These are phyloP conservation scores for Penicillium sp. DNA, from an alignment of 2,329 filamentous ascomycete species.

Conservation along the genomic window DNA sequence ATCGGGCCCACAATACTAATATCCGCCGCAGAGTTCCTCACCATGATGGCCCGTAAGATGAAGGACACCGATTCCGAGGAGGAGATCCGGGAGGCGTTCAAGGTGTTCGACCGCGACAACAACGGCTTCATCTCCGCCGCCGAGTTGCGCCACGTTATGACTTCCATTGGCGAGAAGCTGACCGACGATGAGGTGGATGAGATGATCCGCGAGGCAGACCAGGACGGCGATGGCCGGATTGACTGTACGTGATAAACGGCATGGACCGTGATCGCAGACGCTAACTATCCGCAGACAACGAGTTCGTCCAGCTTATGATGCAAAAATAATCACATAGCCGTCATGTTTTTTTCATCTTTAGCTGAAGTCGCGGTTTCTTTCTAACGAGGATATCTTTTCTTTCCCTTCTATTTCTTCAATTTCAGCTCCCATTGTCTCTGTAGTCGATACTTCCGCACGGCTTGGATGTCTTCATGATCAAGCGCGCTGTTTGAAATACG, in stretches of 20 bases:
- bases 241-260: conserved; percentile 60
- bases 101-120: conserved; percentile 86
- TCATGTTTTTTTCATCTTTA: conserved; percentile 26
- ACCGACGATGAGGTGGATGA: conserved; percentile 87
- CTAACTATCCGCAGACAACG: conserved; percentile 63
- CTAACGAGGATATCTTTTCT: conserved; percentile 22
- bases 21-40: conserved; percentile 65
- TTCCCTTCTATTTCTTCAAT: conserved; percentile 19
- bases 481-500: conserved; percentile 23
- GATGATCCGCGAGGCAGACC: conserved; percentile 88
- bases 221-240: conserved; percentile 82
- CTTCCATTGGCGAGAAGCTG: conserved; percentile 84
- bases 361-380: conserved; percentile 23
- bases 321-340: conserved; percentile 62
- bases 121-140: conserved; percentile 88
- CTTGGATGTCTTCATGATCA: conserved; percentile 21
- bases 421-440: conserved; percentile 23
- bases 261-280: neutral
- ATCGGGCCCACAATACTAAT: conserved; percentile 9
- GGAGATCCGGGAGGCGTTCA: conserved; percentile 85
- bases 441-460: conserved; percentile 26
- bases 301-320: conserved; percentile 94
- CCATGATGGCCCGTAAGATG: conserved; percentile 94
- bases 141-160: conserved; percentile 86
- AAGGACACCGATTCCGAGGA: conserved; percentile 89